Evolutionary conservation across 768 basidiomycete genomes (phyloP).

Genomic region (Xerocomellus chrysenteron): DNA sequence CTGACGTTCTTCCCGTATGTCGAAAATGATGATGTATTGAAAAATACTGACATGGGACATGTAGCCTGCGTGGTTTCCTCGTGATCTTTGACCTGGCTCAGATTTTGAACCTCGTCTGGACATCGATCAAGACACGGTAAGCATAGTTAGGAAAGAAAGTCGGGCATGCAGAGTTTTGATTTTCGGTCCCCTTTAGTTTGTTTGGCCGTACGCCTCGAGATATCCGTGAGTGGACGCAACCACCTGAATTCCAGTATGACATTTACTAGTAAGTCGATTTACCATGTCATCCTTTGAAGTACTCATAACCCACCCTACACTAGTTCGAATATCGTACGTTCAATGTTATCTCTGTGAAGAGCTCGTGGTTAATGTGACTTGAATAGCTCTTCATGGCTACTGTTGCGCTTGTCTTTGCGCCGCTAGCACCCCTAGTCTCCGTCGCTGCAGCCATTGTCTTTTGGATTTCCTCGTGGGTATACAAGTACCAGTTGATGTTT

Average conservation of each 20-base stretch:
- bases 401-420: conserved; percentile 93
- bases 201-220: conserved; percentile 90
- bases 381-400: conserved; percentile 80
- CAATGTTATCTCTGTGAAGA: neutral
- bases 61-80: conserved; percentile 88
- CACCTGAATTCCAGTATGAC: conserved; percentile 85
- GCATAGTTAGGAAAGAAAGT: conserved; percentile 13
- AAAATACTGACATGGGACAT: conserved; percentile 6
- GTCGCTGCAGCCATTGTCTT: conserved; percentile 82
- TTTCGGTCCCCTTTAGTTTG: conserved; percentile 40
- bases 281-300: neutral
- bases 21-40: neutral
- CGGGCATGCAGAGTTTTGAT: neutral
- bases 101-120: conserved; percentile 84
- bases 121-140: conserved; percentile 80
- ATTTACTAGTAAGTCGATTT: conserved; percentile 67
- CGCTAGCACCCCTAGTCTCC: conserved; percentile 86
- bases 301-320: conserved; percentile 3
- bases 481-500: conserved; percentile 98
- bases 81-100: conserved; percentile 95
- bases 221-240: conserved; percentile 87
- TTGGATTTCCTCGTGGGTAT: conserved; percentile 84
- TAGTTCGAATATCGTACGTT: conserved; percentile 58
- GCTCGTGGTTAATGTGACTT: conserved; percentile 5
- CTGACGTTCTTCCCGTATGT: conserved; percentile 91